Percentiles rank a stretch among this genome's conserved stretches.
phyloP scores from a whole-genome alignment of 306 rosid species.

The Alnus rubra region DNA sequence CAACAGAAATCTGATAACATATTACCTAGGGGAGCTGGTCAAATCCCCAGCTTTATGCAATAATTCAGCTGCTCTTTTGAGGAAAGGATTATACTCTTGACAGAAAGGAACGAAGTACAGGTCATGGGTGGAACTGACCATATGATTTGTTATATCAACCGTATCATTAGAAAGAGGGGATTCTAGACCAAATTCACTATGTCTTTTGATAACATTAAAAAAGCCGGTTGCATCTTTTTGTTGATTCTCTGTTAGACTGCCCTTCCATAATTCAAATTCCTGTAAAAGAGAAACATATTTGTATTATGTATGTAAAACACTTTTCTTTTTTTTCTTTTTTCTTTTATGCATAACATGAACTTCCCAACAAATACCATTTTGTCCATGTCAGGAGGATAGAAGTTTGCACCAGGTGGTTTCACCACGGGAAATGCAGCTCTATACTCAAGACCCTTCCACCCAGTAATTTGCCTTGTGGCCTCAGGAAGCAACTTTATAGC shows the following conservation, averaged over 20 bases:
- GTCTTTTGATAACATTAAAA: slow-evolving; percentile 78
- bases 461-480: slow-evolving; percentile 59
- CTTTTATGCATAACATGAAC: slow-evolving; percentile 17
- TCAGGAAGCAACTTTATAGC: slow-evolving; percentile 64
- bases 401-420: slow-evolving; percentile 91
- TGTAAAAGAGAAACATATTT: slow-evolving; percentile 39
- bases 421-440: slow-evolving; percentile 73
- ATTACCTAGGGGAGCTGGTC: slow-evolving; percentile 65
- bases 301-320: slow-evolving; percentile 20
- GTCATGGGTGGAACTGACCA: slow-evolving; percentile 42
- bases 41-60: slow-evolving; percentile 82
- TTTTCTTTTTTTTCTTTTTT: not conserved
- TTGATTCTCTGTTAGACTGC: slow-evolving; percentile 58
- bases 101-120: slow-evolving; percentile 68
- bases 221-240: slow-evolving; percentile 67
- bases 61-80: slow-evolving; percentile 69
- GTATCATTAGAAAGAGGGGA: slow-evolving; percentile 35
- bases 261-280: slow-evolving; percentile 89
- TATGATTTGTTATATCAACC: slow-evolving; percentile 6
- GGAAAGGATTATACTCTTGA: slow-evolving; percentile 71
- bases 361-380: slow-evolving; percentile 57
- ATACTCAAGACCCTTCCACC: slow-evolving; percentile 89
- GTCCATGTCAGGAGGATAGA: slow-evolving; percentile 97
- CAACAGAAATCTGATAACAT: slow-evolving; percentile 22
- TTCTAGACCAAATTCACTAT: slow-evolving; percentile 58